phyloP scores from a whole-genome alignment of 2,329 filamentous ascomycete species.

The Mariannaea sp. region DNA sequence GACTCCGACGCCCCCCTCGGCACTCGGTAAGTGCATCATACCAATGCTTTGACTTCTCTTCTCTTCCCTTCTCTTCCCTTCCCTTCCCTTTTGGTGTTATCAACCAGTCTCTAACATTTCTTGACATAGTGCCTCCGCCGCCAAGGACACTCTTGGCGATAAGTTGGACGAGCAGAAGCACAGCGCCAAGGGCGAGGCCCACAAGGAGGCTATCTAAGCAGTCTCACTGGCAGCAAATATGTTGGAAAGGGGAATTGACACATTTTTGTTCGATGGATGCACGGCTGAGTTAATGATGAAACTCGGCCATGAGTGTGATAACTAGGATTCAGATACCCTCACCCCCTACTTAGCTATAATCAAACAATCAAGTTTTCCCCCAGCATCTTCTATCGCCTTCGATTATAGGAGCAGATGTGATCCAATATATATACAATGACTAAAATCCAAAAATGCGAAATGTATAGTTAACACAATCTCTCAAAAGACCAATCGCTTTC shows the following conservation, averaged over 20 bases:
- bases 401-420: too few species aligned
- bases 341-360: conserved; percentile 30
- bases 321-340: conserved; percentile 34
- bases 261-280: conserved; percentile 10
- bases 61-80: rapidly evolving
- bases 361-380: conserved; percentile 19
- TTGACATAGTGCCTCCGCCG: conserved; percentile 48
- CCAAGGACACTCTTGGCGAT: conserved; percentile 55
- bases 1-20: conserved; percentile 56
- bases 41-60: neutral
- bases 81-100: too few species aligned
- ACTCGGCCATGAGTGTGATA: conserved; percentile 16
- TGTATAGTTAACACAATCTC: too few species aligned
- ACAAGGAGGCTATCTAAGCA: conserved; percentile 49
- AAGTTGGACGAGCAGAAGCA: conserved; percentile 51
- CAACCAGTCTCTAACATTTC: conserved; percentile 10
- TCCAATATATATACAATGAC: too few species aligned
- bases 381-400: neutral
- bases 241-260: neutral
- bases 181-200: conserved; percentile 46
- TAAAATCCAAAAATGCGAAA: too few species aligned
- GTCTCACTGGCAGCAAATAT: neutral
- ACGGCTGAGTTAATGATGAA: conserved; percentile 8
- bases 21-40: conserved; percentile 61
- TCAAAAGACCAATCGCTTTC: too few species aligned